Evolutionary conservation across 139 green algal species (phyloP).

Genomic region (Chlamydomonas eustigma): DNA sequence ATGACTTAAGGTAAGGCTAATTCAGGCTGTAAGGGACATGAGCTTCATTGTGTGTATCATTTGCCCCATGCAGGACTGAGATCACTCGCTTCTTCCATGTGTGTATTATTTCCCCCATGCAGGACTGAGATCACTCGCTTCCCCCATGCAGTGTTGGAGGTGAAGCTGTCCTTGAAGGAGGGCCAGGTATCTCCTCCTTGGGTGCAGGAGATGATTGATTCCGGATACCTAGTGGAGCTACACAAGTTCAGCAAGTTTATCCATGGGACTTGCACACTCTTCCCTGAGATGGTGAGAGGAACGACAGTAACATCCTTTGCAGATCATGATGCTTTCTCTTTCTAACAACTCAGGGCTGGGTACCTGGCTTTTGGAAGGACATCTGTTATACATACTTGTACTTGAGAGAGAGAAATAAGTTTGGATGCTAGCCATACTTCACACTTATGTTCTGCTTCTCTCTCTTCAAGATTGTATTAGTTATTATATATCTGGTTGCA

Average conservation of each 20-base stretch:
- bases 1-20: no score
- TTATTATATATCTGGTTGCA: no score
- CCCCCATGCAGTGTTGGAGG: slow-evolving; percentile 90
- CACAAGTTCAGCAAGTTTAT: slow-evolving; percentile 96
- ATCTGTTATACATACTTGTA: no score
- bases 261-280: slow-evolving; percentile 76
- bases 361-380: no score
- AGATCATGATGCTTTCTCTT: no score
- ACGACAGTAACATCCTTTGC: no score
- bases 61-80: slow-evolving; percentile 76
- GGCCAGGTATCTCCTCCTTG: slow-evolving; percentile 75
- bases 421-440: not conserved
- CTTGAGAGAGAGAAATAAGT: no score
- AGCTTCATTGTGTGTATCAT: no score
- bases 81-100: slow-evolving; percentile 71
- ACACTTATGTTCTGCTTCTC: no score
- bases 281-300: slow-evolving; percentile 74
- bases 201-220: slow-evolving; percentile 82
- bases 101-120: not conserved
- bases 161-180: slow-evolving; percentile 89
- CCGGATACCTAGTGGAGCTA: slow-evolving; percentile 70
- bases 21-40: no score
- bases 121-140: slow-evolving; percentile 91
- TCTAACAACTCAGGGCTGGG: no score
- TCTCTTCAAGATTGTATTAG: no score